These are phyloP conservation scores for Pilasporangium apinafurcum DNA, from an alignment of 352 stramenopile species.

Conservation along the genomic window DNA sequence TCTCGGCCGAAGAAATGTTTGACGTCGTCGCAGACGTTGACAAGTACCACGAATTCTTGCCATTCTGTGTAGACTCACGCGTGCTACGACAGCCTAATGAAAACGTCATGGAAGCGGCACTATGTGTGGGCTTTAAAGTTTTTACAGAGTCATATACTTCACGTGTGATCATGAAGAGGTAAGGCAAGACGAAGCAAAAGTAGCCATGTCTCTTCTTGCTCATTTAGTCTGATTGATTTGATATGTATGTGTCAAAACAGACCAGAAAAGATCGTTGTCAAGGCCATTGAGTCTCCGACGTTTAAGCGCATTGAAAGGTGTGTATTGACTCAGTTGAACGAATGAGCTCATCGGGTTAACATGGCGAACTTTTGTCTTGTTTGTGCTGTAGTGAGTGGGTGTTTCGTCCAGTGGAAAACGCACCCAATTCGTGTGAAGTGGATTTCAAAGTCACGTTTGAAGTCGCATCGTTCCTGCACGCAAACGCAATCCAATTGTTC, in stretches of 20 bases:
- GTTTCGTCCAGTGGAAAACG: slow-evolving; percentile 37
- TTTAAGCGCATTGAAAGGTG: slow-evolving; percentile 86
- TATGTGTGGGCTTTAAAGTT: slow-evolving; percentile 73
- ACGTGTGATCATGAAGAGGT: slow-evolving; percentile 72
- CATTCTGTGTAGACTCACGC: slow-evolving; percentile 75
- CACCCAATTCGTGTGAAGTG: slow-evolving; percentile 56
- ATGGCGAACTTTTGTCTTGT: too few relatives aligned
- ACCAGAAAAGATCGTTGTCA: slow-evolving; percentile 65
- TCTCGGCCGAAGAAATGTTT: slow-evolving; percentile 73
- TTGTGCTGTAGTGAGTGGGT: slow-evolving; percentile 48
- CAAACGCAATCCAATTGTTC: slow-evolving; percentile 78
- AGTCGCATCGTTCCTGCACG: slow-evolving; percentile 72
- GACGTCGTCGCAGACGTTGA: slow-evolving; percentile 74
- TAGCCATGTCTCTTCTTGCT: background rate
- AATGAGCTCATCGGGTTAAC: background rate
- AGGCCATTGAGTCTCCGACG: slow-evolving; percentile 76
- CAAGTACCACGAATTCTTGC: slow-evolving; percentile 68
- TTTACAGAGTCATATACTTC: slow-evolving; percentile 84
- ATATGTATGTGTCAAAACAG: slow-evolving; percentile 9
- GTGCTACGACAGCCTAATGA: slow-evolving; percentile 63
- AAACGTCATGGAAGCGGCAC: slow-evolving; percentile 73
- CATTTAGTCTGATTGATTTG: background rate
- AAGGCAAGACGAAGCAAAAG: background rate
- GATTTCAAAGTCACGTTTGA: slow-evolving; percentile 81
- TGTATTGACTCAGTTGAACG: background rate